Evolutionary conservation across 306 rosid genomes (phyloP).

Genomic region (Castanopsis chinensis): DNA sequence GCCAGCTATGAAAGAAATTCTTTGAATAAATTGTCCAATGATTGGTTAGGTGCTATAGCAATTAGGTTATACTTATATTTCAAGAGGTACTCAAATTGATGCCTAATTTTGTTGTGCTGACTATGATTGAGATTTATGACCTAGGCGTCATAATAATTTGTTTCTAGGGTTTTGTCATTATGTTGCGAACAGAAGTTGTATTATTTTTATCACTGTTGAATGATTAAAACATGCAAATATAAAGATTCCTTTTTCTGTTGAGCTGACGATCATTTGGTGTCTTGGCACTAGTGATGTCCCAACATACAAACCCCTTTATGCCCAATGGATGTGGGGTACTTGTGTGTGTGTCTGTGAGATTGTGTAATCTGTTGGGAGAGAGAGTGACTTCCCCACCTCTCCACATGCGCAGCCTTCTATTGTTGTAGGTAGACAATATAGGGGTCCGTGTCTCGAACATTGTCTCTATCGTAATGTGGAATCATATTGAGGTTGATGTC

Average conservation of each 20-base stretch:
- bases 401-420: slow-evolving; percentile 33
- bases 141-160: slow-evolving; percentile 20
- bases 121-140: slow-evolving; percentile 27
- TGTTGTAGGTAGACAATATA: slow-evolving; percentile 16
- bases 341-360: background rate
- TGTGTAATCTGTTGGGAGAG: slow-evolving; percentile 11
- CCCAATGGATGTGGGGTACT: slow-evolving; percentile 28
- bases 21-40: slow-evolving; percentile 8
- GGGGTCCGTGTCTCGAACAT: slow-evolving; percentile 15
- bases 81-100: slow-evolving; percentile 11
- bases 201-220: slow-evolving; percentile 28
- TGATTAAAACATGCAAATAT: slow-evolving; percentile 14
- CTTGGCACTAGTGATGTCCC: slow-evolving; percentile 3
- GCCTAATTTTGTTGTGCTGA: slow-evolving; percentile 31
- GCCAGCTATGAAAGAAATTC: slow-evolving; percentile 27
- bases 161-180: slow-evolving; percentile 3
- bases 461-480: slow-evolving; percentile 27
- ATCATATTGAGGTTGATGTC: slow-evolving; percentile 18
- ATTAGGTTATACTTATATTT: background rate
- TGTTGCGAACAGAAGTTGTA: slow-evolving; percentile 22
- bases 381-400: slow-evolving; percentile 8
- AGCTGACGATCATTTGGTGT: slow-evolving; percentile 16
- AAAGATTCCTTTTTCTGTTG: slow-evolving; percentile 11
- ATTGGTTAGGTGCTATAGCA: slow-evolving; percentile 14
- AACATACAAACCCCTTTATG: slow-evolving; percentile 16